Base-by-base conservation (phyloP, 345 rosid genomes). In the Rubroshorea leprosula region DNA sequence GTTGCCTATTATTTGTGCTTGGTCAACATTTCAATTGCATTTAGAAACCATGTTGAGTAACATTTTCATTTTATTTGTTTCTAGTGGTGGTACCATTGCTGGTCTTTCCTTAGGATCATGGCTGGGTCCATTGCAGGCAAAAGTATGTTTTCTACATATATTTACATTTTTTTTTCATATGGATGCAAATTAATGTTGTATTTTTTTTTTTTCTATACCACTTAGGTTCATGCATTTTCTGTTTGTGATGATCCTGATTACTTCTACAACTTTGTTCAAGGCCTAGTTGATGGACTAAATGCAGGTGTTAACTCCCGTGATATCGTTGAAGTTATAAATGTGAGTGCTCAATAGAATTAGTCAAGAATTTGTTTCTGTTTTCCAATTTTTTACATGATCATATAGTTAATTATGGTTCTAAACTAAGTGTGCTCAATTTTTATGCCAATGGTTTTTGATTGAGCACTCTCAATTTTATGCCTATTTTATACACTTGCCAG, bases 191-290 rank as follows among this genome's bases (percentile, higher is more conserved):
- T 53, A 35, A 49, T 55, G 17, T 4, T 47, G 8, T 47, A 20
- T 12, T 27, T 53, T 13, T 65, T 23, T 45, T n/a, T 59, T 16
- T 55, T 57, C 54, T 41, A 20, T 54, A 19, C 45, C 39, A 19
- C 66, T 17, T 79, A 92, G 98, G 95, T 92, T 63, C 96, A 89
- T 86, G 96, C 96, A 26, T 92, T 84, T 63, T 77, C 82, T 53
- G 96, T 92, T 41, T 92, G 95, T 57, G 95, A 92, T 65, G 87
- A 86, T 66, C 98, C 95, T 58, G 87, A 83, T 77, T 89, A 89
- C 84, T 86, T 89, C 75, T 78, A 86, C 27, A 64, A 81, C 82
- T 92, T 67, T 69, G 92, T 79, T 62, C 96, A 92, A 92, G 84
- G 68, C 66, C 88, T 89, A 56, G 63, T 79, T 15, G 89, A 92